These are phyloP conservation scores for Candida lessepsii DNA, from an alignment of 805 yeast species.

Conservation along the genomic window DNA sequence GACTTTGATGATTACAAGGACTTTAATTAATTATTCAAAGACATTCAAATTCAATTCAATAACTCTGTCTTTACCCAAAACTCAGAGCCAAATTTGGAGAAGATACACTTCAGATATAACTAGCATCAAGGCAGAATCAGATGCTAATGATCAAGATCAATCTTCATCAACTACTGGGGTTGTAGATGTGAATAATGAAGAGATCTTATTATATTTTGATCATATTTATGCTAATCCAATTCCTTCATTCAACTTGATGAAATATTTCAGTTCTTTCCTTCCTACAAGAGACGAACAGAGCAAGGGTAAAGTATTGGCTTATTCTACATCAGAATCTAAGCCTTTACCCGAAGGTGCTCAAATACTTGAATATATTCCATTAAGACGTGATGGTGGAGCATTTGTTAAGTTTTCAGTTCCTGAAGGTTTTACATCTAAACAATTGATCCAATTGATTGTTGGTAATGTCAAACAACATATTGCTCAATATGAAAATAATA, in stretches of 20 bases:
- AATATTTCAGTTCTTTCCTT: constrained; percentile 20
- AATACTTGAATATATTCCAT: constrained; percentile 62
- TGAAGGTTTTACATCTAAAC: constrained; percentile 45
- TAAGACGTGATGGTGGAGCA: constrained; percentile 89
- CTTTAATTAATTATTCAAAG: no score
- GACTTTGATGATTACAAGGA: no score
- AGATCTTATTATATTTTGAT: constrained; percentile 38
- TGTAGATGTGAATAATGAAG: constrained; percentile 31
- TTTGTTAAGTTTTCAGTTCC: constrained; percentile 77
- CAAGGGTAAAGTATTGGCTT: constrained; percentile 18
- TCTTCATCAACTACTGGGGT: constrained; percentile 42
- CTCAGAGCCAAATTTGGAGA: no score
- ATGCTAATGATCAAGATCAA: constrained; percentile 22
- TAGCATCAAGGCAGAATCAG: constrained; percentile 31
- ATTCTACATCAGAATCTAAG: constrained; percentile 13
- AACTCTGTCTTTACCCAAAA: no score
- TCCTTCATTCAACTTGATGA: constrained; percentile 23
- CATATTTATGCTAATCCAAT: constrained; percentile 32
- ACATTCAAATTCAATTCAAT: background rate
- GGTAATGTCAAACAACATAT: constrained; percentile 37
- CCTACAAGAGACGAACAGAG: constrained; percentile 19
- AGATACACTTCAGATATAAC: constrained; percentile 25
- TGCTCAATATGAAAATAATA: constrained; percentile 10
- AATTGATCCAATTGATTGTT: constrained; percentile 52
- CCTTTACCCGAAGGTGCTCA: constrained; percentile 35